Conservation (phyloP, 768 basidiomycete genomes). For the Lenzites betulinus region DNA sequence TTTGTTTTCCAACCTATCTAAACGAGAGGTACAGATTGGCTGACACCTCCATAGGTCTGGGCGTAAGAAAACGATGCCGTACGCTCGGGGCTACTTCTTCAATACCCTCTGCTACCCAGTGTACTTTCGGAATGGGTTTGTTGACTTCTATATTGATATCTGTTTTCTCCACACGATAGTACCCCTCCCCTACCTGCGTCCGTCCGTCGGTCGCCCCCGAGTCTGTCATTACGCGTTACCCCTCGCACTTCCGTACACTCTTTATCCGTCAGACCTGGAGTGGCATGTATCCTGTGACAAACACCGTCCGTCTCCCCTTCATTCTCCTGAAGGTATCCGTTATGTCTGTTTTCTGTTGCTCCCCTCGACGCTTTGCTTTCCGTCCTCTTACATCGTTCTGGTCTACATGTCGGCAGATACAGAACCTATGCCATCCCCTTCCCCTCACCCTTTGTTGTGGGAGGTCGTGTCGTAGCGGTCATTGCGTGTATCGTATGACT, state of each 20-base stretch:
- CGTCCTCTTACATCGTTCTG: slow-evolving; percentile 12
- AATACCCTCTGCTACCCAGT: slow-evolving; percentile 24
- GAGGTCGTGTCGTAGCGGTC: neutral
- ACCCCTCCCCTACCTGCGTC: slow-evolving; percentile 50
- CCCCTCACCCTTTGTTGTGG: neutral
- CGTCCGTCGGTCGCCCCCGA: slow-evolving; percentile 50
- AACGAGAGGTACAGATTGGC: neutral
- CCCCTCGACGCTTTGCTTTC: slow-evolving; percentile 25
- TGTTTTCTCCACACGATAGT: slow-evolving; percentile 46
- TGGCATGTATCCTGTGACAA: slow-evolving; percentile 36
- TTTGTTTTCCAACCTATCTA: slow-evolving; percentile 39
- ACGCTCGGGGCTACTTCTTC: slow-evolving; percentile 22
- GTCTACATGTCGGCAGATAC: slow-evolving; percentile 19
- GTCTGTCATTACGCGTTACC: slow-evolving; percentile 61
- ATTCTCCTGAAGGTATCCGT: slow-evolving; percentile 30
- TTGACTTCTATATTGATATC: slow-evolving; percentile 46
- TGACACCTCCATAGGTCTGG: slow-evolving; percentile 63
- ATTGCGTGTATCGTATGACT: no score
- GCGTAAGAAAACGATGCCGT: slow-evolving; percentile 50
- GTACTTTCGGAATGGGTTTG: slow-evolving; percentile 27
- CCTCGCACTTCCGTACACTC: slow-evolving; percentile 42
- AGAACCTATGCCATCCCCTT: slow-evolving; percentile 13
- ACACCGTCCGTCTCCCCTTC: slow-evolving; percentile 35
- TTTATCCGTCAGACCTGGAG: slow-evolving; percentile 28
- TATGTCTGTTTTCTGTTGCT: slow-evolving; percentile 36